phyloP scores from a whole-genome alignment of 495 filamentous ascomycete species.

The Paragyromitra xinjiangensis region DNA sequence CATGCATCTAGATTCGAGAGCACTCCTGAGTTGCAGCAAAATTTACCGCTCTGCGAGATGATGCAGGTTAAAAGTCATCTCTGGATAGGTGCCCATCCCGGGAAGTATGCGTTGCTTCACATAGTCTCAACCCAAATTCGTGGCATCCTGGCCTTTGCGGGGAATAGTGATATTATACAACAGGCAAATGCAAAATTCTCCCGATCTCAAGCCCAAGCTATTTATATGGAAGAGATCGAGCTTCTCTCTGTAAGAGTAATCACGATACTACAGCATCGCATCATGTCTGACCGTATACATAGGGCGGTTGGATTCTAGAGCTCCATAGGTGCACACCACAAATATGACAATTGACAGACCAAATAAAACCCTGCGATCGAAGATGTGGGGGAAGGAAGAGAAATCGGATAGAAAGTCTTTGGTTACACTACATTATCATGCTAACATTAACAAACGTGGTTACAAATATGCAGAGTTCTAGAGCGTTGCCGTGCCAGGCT shows the following conservation, averaged over 20 bases:
- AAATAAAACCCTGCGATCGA: background rate
- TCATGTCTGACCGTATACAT: background rate
- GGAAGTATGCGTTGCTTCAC: conserved; percentile 3
- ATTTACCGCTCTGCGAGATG: conserved; percentile 2
- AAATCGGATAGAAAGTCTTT: background rate
- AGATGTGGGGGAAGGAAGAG: background rate
- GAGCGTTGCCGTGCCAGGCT: background rate
- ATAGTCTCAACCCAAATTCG: background rate
- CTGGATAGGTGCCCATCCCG: conserved; percentile 15
- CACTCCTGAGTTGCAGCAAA: background rate
- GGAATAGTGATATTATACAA: conserved; percentile 12
- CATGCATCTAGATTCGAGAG: conserved; percentile 4
- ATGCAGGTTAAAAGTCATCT: conserved; percentile 22
- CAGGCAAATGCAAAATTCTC: background rate
- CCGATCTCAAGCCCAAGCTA: background rate
- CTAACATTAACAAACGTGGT: background rate
- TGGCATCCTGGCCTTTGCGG: background rate
- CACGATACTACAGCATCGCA: background rate
- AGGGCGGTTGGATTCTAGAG: background rate
- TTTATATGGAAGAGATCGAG: background rate
- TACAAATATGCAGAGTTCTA: background rate
- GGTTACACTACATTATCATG: conserved; percentile 1
- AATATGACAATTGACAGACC: background rate
- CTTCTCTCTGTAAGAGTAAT: background rate
- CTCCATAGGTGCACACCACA: background rate